A percentile compares a stretch with the other conserved stretches of the same genome.
Conservation (phyloP, 2,329 filamentous ascomycete species). For the Fusarium continuum region DNA sequence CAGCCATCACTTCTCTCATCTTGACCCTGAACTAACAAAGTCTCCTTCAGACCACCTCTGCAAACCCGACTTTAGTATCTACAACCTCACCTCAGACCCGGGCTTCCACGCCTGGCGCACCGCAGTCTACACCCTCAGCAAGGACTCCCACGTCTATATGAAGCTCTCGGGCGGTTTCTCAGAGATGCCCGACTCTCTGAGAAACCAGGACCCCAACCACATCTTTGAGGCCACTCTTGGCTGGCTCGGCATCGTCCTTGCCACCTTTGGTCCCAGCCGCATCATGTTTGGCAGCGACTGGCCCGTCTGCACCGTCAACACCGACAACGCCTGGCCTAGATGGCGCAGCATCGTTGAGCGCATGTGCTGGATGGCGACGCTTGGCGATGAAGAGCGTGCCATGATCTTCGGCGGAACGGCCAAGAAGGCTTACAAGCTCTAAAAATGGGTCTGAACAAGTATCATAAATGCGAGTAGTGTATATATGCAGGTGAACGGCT, state of each 20-base stretch:
- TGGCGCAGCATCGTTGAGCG: conserved; percentile 78
- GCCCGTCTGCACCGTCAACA: conserved; percentile 82
- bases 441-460: conserved; percentile 2
- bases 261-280: conserved; percentile 74
- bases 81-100: conserved; percentile 63
- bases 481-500: background rate
- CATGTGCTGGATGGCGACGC: conserved; percentile 69
- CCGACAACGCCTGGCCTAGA: conserved; percentile 72
- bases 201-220: conserved; percentile 58
- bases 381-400: conserved; percentile 68
- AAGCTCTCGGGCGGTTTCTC: conserved; percentile 90
- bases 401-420: conserved; percentile 80
- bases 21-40: conserved; percentile 12
- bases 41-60: conserved; percentile 78
- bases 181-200: conserved; percentile 72
- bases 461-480: background rate
- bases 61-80: conserved; percentile 80
- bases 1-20: background rate
- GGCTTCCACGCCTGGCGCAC: conserved; percentile 75
- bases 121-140: conserved; percentile 73
- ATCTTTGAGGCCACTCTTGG: conserved; percentile 72
- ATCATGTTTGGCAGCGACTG: conserved; percentile 95
- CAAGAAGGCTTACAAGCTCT: conserved; percentile 72
- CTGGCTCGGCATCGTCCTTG: conserved; percentile 77
- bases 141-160: conserved; percentile 76